A percentile compares a stretch with the other conserved stretches of the same genome.
phyloP scores from a whole-genome alignment of 176 grass and related monocot species.

The Puya raimondii region DNA sequence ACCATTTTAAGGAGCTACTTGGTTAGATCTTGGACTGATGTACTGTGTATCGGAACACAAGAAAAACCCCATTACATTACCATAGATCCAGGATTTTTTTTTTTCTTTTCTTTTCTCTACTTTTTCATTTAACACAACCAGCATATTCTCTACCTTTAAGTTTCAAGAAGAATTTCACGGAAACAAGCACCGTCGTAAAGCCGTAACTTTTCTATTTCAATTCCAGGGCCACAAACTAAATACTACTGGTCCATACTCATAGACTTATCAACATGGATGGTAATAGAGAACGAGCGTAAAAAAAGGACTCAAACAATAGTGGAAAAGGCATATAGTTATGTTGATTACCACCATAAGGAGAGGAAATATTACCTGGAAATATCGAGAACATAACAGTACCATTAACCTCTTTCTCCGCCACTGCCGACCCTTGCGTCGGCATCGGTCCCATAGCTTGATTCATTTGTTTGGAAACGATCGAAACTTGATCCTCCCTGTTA shows the following conservation, averaged over 20 bases:
- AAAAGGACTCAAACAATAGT: background rate
- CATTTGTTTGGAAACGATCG: constrained; percentile 32
- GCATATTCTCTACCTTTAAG: background rate
- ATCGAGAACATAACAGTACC: constrained; percentile 52
- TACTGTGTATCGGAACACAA: too few species aligned
- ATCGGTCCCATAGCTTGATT: constrained; percentile 33
- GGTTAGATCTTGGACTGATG: too few species aligned
- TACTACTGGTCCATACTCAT: background rate
- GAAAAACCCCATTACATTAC: too few species aligned
- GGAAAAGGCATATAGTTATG: background rate
- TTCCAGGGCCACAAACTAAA: background rate
- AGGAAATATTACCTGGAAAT: constrained; percentile 46
- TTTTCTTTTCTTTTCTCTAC: too few species aligned
- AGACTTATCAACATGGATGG: background rate
- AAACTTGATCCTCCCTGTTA: constrained; percentile 34
- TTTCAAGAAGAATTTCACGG: background rate
- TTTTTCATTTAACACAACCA: background rate
- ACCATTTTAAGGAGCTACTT: too few species aligned
- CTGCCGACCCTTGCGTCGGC: background rate
- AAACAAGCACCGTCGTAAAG: background rate
- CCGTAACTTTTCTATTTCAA: background rate
- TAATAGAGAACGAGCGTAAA: background rate
- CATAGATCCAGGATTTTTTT: too few species aligned
- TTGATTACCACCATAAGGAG: background rate
- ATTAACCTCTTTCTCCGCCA: constrained; percentile 26